These are phyloP conservation scores for Penicillium maclennaniae DNA, from an alignment of 495 filamentous ascomycete genomes.

Conservation along the genomic window DNA sequence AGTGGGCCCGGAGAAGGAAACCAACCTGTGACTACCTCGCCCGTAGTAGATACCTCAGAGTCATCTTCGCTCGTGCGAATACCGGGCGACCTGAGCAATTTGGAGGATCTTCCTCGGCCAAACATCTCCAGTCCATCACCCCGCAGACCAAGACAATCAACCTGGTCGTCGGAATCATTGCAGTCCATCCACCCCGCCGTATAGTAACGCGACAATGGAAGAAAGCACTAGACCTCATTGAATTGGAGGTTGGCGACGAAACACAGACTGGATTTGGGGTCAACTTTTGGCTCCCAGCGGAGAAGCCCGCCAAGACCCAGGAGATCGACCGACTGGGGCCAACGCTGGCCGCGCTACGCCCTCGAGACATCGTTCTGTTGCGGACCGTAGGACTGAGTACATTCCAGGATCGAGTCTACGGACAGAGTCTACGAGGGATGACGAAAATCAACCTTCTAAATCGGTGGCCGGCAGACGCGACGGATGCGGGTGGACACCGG, in stretches of 20 bases:
- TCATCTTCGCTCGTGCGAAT: constrained; percentile 16
- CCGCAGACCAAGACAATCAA: constrained; percentile 80
- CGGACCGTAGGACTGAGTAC: constrained; percentile 71
- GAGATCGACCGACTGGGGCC: constrained; percentile 31
- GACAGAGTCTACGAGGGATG: constrained; percentile 65
- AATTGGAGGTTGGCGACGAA: constrained; percentile 82
- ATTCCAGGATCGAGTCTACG: constrained; percentile 72
- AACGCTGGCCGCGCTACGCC: constrained; percentile 50
- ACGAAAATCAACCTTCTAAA: constrained; percentile 71
- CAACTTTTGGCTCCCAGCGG: constrained; percentile 71
- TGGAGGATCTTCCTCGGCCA: constrained; percentile 66
- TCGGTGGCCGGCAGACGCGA: constrained; percentile 37
- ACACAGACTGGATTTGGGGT: constrained; percentile 76
- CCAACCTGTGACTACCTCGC: constrained; percentile 14
- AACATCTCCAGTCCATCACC: constrained; percentile 61
- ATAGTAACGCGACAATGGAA: constrained; percentile 49
- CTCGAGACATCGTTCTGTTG: constrained; percentile 70
- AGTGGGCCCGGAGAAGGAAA: constrained; percentile 7
- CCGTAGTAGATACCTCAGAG: constrained; percentile 10
- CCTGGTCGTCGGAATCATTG: constrained; percentile 73
- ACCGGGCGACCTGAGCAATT: constrained; percentile 49
- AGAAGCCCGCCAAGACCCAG: constrained; percentile 20
- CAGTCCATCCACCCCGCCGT: constrained; percentile 61
- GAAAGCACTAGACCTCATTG: constrained; percentile 58
- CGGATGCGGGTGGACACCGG: constrained; percentile 34